Evolutionary conservation across 2,329 filamentous ascomycete species (phyloP).

Genomic region (Tolypocladium cylindrosporum): DNA sequence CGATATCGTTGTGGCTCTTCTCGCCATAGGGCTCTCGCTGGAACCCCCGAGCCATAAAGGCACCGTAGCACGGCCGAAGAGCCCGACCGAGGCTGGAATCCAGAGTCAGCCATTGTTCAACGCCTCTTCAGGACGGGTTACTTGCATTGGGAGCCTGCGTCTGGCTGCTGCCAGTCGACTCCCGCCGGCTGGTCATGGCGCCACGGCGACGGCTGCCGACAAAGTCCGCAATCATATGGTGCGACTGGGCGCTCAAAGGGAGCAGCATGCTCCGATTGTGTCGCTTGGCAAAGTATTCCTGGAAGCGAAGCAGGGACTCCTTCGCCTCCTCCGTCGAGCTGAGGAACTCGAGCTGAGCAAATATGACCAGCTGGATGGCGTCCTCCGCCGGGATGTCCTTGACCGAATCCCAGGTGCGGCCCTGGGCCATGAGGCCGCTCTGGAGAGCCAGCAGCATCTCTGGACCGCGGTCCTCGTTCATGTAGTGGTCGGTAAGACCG

Average conservation of each 20-base stretch:
- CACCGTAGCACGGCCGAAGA: background rate
- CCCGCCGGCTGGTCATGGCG: background rate
- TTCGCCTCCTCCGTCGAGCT: slow-evolving; percentile 39
- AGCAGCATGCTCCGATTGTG: slow-evolving; percentile 27
- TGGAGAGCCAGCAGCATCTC: slow-evolving; percentile 29
- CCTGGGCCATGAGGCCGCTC: slow-evolving; percentile 31
- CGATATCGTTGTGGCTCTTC: background rate
- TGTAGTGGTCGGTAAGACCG: background rate
- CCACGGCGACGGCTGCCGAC: slow-evolving; percentile 10
- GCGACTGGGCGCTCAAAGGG: slow-evolving; percentile 24
- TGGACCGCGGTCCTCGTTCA: background rate
- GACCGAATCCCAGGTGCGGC: slow-evolving; percentile 8
- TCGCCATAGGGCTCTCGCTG: slow-evolving; percentile 1
- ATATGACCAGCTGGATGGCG: slow-evolving; percentile 31
- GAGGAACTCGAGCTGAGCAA: slow-evolving; percentile 33
- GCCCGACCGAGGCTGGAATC: background rate
- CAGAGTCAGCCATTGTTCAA: background rate
- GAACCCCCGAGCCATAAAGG: slow-evolving; percentile 1
- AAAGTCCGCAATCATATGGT: slow-evolving; percentile 18
- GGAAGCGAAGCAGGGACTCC: slow-evolving; percentile 37
- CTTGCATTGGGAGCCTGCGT: background rate
- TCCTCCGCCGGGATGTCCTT: slow-evolving; percentile 22
- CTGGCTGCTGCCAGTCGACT: background rate
- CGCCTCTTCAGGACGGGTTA: background rate
- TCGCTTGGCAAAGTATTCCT: slow-evolving; percentile 35